Percentiles rank a stretch among this genome's conserved stretches.
Evolutionary conservation across 352 stramenopile genomes (phyloP).

Genomic region (Pythium aristosporum): DNA sequence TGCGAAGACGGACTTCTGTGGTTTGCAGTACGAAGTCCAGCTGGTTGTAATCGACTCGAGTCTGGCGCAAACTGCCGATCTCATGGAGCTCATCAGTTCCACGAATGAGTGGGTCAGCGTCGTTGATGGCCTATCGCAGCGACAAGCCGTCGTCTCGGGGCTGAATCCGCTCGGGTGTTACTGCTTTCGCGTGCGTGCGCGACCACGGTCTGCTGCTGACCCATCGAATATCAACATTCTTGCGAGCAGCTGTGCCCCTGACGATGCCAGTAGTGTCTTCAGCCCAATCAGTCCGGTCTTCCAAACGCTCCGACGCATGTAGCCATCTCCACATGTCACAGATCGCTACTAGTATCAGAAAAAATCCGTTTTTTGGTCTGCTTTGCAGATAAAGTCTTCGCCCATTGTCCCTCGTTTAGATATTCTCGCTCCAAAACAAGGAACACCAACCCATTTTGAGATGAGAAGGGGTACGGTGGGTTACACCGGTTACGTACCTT

Average conservation of each 20-base stretch:
- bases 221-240: background rate
- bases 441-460: background rate
- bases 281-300: conserved; percentile 29
- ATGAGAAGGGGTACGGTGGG: background rate
- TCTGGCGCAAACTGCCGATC: conserved; percentile 8
- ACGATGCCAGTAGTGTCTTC: conserved; percentile 27
- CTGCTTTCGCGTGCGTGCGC: conserved; percentile 33
- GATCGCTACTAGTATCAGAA: background rate
- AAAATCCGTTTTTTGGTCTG: background rate
- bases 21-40: conserved; percentile 29
- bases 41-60: conserved; percentile 28
- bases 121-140: background rate
- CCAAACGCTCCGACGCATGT: conserved; percentile 30
- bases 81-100: conserved; percentile 6
- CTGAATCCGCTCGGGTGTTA: conserved; percentile 30
- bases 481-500: conserved; percentile 3
- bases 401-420: conserved; percentile 8
- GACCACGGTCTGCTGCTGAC: background rate
- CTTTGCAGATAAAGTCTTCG: background rate
- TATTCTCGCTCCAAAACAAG: background rate
- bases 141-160: conserved; percentile 21
- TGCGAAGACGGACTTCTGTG: background rate
- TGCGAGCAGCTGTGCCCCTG: background rate
- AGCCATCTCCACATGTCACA: conserved; percentile 19
- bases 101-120: conserved; percentile 22